Percentiles rank a stretch among this genome's conserved stretches.
These are phyloP conservation scores for Xylaria scruposa DNA, from an alignment of 495 filamentous ascomycete genomes.

Conservation along the genomic window DNA sequence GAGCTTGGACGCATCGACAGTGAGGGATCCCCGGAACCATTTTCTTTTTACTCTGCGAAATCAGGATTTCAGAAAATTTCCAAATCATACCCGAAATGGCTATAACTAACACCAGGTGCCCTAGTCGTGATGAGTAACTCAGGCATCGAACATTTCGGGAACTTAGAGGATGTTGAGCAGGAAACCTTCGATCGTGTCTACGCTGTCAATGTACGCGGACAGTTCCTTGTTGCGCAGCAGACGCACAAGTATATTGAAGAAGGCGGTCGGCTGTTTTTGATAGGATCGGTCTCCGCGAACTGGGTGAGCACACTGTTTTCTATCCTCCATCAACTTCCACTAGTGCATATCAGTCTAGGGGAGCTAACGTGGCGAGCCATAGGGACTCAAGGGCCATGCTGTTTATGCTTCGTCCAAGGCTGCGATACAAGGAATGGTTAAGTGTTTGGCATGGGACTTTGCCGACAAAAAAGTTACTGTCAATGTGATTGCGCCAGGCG, in stretches of 20 bases:
- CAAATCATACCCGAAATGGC: neutral
- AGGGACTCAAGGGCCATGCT: conserved; percentile 68
- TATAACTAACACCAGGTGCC: neutral
- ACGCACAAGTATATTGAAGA: conserved; percentile 68
- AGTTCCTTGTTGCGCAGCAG: conserved; percentile 79
- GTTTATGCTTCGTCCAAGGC: conserved; percentile 76
- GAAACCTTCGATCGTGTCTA: conserved; percentile 75
- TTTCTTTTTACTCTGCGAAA: no score
- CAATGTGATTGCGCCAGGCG: conserved; percentile 74
- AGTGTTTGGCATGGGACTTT: conserved; percentile 71
- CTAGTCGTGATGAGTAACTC: conserved; percentile 68
- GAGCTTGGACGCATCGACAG: conserved; percentile 70
- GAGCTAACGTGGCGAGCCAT: conserved; percentile 46
- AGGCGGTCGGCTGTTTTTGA: conserved; percentile 68
- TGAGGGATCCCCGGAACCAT: no score
- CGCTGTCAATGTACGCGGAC: conserved; percentile 72
- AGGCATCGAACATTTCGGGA: conserved; percentile 64
- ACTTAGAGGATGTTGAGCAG: conserved; percentile 67
- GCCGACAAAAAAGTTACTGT: conserved; percentile 71
- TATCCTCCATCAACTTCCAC: neutral
- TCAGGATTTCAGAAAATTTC: neutral
- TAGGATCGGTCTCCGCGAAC: conserved; percentile 54
- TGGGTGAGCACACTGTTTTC: conserved; percentile 27
- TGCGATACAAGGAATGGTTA: conserved; percentile 73
- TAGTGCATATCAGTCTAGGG: neutral